phyloP scores from a whole-genome alignment of 1,139 yeast species.

The Chernovozyma aurita region DNA sequence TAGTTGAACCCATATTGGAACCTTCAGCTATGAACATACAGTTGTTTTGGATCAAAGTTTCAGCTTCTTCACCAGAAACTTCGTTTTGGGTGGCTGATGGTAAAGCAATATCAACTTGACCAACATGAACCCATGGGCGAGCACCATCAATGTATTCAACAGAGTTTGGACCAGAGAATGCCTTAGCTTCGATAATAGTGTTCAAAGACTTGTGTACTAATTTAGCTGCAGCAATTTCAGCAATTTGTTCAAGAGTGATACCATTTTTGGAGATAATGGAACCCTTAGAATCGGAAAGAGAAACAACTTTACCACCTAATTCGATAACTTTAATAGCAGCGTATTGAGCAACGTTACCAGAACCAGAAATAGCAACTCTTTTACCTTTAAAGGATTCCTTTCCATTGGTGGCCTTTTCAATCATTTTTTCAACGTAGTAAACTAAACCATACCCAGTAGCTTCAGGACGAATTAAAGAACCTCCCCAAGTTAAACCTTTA shows the following conservation, averaged over 20 bases:
- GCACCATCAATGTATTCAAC: constrained; percentile 86
- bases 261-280: constrained; percentile 72
- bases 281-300: constrained; percentile 94
- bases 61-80: constrained; percentile 95
- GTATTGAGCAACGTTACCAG: constrained; percentile 98
- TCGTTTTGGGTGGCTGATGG: constrained; percentile 99
- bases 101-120: constrained; percentile 90
- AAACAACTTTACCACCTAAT: constrained; percentile 92
- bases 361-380: constrained; percentile 93
- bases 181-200: constrained; percentile 52
- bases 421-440: constrained; percentile 96
- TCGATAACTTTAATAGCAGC: constrained; percentile 97
- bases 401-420: constrained; percentile 86
- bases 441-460: constrained; percentile 98
- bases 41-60: constrained; percentile 88
- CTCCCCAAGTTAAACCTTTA: constrained; percentile 98
- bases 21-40: constrained; percentile 96
- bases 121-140: constrained; percentile 94
- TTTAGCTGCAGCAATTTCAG: constrained; percentile 77
- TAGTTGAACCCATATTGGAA: constrained; percentile 98
- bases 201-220: constrained; percentile 73
- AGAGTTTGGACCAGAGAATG: constrained; percentile 49
- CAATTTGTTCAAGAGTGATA: constrained; percentile 77
- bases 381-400: constrained; percentile 87
- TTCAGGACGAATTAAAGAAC: constrained; percentile 97